A percentile compares a stretch with the other conserved stretches of the same genome.
phyloP scores from a whole-genome alignment of 164 flowering plant species.

The Chimonanthus praecox region DNA sequence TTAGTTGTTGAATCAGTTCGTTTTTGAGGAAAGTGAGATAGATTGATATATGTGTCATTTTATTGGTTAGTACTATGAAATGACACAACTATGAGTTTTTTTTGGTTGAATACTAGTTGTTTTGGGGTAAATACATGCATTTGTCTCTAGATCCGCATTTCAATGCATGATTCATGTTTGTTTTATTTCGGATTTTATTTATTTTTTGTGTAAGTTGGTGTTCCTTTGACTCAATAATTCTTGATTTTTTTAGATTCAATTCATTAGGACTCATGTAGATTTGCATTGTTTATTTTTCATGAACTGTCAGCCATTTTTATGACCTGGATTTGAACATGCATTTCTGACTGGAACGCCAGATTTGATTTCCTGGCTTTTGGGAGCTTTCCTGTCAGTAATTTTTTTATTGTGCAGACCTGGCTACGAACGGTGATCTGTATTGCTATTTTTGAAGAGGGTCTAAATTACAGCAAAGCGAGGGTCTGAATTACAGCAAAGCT shows the following conservation, averaged over 20 bases:
- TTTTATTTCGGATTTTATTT: not conserved
- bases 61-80: not conserved
- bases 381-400: constrained; percentile 27
- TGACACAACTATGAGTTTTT: too few relatives aligned
- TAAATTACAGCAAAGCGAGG: constrained; percentile 24
- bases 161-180: not conserved
- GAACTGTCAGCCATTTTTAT: not conserved
- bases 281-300: constrained; percentile 6
- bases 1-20: not conserved
- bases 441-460: constrained; percentile 8
- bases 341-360: not conserved
- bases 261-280: not conserved
- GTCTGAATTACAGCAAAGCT: constrained; percentile 29
- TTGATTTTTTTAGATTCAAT: not conserved
- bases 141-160: constrained; percentile 1
- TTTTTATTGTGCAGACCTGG: constrained; percentile 32
- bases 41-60: not conserved
- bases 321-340: not conserved
- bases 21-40: not conserved
- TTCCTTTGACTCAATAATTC: not conserved
- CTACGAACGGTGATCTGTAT: constrained; percentile 18
- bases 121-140: not conserved
- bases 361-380: constrained; percentile 12
- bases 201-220: not conserved
- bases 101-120: not conserved